Conservation (phyloP, 441 rosid genomes). For the Syzygium malaccense region DNA sequence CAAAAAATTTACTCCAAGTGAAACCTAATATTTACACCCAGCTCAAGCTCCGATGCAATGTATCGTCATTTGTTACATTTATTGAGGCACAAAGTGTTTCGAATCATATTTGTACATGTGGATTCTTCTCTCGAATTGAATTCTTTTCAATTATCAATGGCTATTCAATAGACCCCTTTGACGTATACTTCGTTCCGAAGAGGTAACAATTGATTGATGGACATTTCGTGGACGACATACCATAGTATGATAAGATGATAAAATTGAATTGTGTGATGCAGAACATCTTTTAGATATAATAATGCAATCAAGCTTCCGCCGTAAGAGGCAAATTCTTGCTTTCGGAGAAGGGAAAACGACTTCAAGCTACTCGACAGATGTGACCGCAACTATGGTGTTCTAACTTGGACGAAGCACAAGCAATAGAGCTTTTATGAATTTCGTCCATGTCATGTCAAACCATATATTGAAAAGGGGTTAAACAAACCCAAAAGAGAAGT, state of each 20-base stretch:
- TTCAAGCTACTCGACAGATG: not conserved
- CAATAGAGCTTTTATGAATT: not conserved
- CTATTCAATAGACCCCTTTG: not conserved
- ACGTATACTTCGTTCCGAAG: not conserved
- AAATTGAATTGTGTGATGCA: not conserved
- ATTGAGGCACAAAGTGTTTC: not conserved
- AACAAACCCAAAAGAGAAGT: not conserved
- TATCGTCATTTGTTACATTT: not conserved
- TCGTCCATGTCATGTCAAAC: not conserved
- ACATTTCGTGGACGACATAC: not conserved
- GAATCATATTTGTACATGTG: not conserved
- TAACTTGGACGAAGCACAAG: not conserved
- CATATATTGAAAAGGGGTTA: not conserved
- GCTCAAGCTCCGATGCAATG: not conserved
- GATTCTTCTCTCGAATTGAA: not conserved
- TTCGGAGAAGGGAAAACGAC: not conserved
- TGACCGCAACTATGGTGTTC: not conserved
- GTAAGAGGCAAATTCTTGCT: not conserved
- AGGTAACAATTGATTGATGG: not conserved
- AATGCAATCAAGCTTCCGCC: not conserved
- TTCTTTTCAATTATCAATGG: not conserved
- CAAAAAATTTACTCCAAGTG: not conserved
- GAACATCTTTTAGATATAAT: not conserved
- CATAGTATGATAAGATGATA: not conserved
- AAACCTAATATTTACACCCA: not conserved